These are phyloP conservation scores for Aurinia saxatilis DNA, from an alignment of 345 rosid genomes.

Conservation along the genomic window DNA sequence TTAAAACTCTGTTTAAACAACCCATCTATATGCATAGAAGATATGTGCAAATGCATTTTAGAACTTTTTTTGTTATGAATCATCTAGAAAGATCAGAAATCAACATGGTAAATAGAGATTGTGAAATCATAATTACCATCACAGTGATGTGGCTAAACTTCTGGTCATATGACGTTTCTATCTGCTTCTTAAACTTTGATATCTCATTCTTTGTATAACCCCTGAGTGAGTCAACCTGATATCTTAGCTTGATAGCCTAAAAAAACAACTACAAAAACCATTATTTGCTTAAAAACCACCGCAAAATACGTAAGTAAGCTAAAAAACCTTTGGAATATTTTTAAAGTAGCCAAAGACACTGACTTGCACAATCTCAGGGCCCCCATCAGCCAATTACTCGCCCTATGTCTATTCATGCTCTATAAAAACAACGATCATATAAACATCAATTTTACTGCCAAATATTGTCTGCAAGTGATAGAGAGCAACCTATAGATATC, in stretches of 20 bases:
- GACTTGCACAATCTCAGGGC: conserved; percentile 77
- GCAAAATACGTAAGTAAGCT: not conserved
- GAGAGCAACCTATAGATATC: no score
- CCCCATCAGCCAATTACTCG: conserved; percentile 55
- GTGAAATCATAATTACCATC: conserved; percentile 14
- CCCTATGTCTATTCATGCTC: conserved; percentile 71
- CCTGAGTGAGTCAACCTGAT: conserved; percentile 51
- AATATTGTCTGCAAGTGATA: conserved; percentile 59
- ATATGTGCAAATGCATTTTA: not conserved
- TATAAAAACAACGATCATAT: conserved; percentile 84
- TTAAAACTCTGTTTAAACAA: not conserved
- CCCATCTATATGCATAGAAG: not conserved
- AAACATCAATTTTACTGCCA: conserved; percentile 60
- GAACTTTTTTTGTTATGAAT: no score
- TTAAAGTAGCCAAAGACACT: conserved; percentile 5
- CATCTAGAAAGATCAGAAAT: not conserved
- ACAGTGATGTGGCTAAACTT: conserved; percentile 64
- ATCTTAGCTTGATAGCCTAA: conserved; percentile 60
- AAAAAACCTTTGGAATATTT: not conserved
- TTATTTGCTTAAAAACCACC: conserved; percentile 35
- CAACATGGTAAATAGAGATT: not conserved
- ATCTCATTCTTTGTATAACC: conserved; percentile 57
- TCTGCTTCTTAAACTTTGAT: conserved; percentile 51
- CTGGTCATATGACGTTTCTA: conserved; percentile 48
- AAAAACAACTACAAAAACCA: not conserved